phyloP scores from a whole-genome alignment of 129 eudicot genomes.

The Scalesia atractyloides region DNA sequence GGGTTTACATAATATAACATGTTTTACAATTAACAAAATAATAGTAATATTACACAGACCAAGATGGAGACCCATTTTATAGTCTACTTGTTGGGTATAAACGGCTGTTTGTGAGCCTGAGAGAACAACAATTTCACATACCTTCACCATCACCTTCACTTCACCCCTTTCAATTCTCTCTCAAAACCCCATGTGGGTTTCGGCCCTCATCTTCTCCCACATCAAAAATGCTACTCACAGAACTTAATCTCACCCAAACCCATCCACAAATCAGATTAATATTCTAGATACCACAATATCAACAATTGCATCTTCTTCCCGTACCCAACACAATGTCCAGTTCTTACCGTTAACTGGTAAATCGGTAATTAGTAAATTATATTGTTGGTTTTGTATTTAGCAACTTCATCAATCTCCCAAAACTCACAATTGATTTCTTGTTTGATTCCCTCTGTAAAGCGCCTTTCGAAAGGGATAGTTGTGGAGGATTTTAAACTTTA shows the following conservation, averaged over 20 bases:
- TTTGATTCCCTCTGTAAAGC: conserved; percentile 32
- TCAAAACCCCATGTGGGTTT: conserved; percentile 38
- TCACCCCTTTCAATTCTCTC: conserved; percentile 17
- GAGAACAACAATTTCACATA: background rate
- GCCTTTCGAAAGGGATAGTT: conserved; percentile 36
- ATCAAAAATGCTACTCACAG: conserved; percentile 12
- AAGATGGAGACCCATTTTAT: background rate
- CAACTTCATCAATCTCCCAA: conserved; percentile 14
- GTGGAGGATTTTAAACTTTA: conserved; percentile 22
- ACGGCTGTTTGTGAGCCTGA: conserved; percentile 2
- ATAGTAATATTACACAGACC: background rate
- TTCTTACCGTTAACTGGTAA: conserved; percentile 35
- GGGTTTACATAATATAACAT: background rate
- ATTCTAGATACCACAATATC: conserved; percentile 12
- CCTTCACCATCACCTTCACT: background rate
- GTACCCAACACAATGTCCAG: conserved; percentile 29
- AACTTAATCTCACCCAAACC: conserved; percentile 1
- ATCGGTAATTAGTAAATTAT: conserved; percentile 6
- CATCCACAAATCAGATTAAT: conserved; percentile 11
- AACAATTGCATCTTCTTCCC: background rate
- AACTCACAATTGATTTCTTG: background rate
- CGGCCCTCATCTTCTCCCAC: conserved; percentile 33
- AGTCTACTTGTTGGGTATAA: background rate
- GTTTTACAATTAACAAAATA: background rate
- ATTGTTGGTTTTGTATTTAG: conserved; percentile 6